Base-by-base conservation (phyloP, 192 early-diverging fungal genomes). In the Diversispora epigaea region DNA sequence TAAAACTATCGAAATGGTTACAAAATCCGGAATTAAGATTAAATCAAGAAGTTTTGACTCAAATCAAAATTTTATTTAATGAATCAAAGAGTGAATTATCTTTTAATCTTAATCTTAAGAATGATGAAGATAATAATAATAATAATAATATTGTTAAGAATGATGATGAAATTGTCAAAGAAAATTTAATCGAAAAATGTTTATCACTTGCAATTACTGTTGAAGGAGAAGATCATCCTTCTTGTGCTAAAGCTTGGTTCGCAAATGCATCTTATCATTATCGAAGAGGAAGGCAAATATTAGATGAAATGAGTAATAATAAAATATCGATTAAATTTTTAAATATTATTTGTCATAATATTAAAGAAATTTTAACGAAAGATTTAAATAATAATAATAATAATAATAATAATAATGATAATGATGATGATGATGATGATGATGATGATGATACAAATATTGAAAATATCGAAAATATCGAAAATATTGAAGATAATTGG, bases 201-300 rank as follows among this genome's bases (percentile, higher is more conserved):
- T 78, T 90, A 15, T 56, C 62, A 9, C 76, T 75, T 40, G 85
- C 87, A 0, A 83, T 85, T 15, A 75, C 76, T 32, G 54, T 78
- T 15, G 77, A 81, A 15, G 66, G 79, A 32, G 25, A 32, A 1
- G 25, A 32, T 32, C 2, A 32, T 32, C 25, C 25, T 6, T 69
- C 68, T 17, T 77, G 77, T 74, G 55, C 72, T 4, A 90, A 90
- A 77, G 82, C 86, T 7, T 92, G 92, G 92, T 88, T 89, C 50
- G 69, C 81, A 4, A 87, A 84, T 72, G 90, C 84, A 25, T 79
- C 81, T 14, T 86, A 86, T 74, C 80, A 81, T 62, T 90, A 91
- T 50, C 78, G 82, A 58, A 73, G 86, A 71, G 91, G 86, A 0
- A 78, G 83, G 80, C 79, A 79, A 41, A 77, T 90, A 21, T 49